Evolutionary conservation across 352 stramenopile species (phyloP).

Genomic region (Globisporangium paroecandrum): DNA sequence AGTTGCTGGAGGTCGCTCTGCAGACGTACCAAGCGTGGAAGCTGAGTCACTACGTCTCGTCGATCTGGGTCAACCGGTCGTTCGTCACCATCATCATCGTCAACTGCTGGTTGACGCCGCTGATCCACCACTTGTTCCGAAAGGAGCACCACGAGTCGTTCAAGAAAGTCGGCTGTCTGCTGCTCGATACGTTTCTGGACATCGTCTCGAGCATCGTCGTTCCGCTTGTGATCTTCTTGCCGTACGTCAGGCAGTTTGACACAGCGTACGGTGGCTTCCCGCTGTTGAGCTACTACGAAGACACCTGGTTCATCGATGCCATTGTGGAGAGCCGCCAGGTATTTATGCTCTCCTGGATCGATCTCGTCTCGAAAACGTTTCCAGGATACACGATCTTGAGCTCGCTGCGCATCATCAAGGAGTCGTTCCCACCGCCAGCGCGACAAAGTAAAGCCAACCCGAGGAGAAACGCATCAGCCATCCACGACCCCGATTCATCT

Average conservation of each 20-base stretch:
- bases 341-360: conserved; percentile 4
- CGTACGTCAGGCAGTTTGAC: conserved; percentile 5
- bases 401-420: conserved; percentile 2
- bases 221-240: conserved; percentile 15
- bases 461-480: not conserved
- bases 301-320: conserved; percentile 8
- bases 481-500: not conserved
- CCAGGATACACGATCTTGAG: conserved; percentile 11
- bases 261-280: not conserved
- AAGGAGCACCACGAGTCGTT: conserved; percentile 2
- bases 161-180: conserved; percentile 14
- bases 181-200: conserved; percentile 4
- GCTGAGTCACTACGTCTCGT: conserved; percentile 5
- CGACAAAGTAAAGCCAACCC: not conserved
- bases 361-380: conserved; percentile 13
- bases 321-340: conserved; percentile 7
- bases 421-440: not conserved
- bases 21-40: conserved; percentile 16
- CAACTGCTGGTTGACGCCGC: conserved; percentile 14
- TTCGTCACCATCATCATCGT: conserved; percentile 9
- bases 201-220: conserved; percentile 9
- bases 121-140: conserved; percentile 7
- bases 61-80: conserved; percentile 13
- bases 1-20: conserved; percentile 5
- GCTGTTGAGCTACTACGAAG: conserved; percentile 7